Conservation (phyloP, 2,329 filamentous ascomycete species). For the Aspergillus unguis region DNA sequence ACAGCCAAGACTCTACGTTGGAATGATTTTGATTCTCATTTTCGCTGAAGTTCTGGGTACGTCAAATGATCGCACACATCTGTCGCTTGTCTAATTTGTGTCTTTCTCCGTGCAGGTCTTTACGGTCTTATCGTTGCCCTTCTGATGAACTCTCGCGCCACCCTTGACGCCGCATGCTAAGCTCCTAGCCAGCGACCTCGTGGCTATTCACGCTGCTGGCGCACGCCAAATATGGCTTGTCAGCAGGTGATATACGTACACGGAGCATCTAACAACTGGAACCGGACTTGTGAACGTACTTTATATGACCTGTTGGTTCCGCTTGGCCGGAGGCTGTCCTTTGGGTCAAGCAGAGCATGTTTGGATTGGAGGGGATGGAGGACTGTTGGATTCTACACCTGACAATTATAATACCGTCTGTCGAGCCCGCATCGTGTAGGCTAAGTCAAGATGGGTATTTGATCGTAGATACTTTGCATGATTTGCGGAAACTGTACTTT, state of each 20-base stretch:
- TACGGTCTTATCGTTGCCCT: conserved; percentile 98
- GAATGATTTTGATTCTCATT: conserved; percentile 99
- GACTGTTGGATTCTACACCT: conserved; percentile 5
- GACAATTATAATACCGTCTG: conserved; percentile 3
- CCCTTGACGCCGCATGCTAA: conserved; percentile 61
- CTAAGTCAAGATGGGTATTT: conserved; percentile 4
- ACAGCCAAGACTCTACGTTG: conserved; percentile 71
- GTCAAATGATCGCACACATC: conserved; percentile 32
- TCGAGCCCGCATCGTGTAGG: conserved; percentile 2
- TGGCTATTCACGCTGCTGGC: conserved; percentile 15
- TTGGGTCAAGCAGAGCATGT: not conserved
- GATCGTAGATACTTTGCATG: conserved; percentile 25
- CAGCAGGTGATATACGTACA: conserved; percentile 5
- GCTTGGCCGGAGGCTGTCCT: not conserved
- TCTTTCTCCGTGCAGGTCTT: conserved; percentile 63
- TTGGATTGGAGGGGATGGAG: not conserved
- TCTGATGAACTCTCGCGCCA: conserved; percentile 96
- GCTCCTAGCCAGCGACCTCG: conserved; percentile 10
- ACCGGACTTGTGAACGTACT: conserved; percentile 3
- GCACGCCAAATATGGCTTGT: conserved; percentile 12
- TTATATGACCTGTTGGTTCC: conserved; percentile 5
- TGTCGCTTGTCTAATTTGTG: not conserved
- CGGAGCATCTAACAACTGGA: conserved; percentile 5
- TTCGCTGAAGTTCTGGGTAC: conserved; percentile 97
- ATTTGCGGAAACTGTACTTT: conserved; percentile 24